Evolutionary conservation across 2,329 filamentous ascomycete species (phyloP).

Genomic region (Trichocomaceae sp.): DNA sequence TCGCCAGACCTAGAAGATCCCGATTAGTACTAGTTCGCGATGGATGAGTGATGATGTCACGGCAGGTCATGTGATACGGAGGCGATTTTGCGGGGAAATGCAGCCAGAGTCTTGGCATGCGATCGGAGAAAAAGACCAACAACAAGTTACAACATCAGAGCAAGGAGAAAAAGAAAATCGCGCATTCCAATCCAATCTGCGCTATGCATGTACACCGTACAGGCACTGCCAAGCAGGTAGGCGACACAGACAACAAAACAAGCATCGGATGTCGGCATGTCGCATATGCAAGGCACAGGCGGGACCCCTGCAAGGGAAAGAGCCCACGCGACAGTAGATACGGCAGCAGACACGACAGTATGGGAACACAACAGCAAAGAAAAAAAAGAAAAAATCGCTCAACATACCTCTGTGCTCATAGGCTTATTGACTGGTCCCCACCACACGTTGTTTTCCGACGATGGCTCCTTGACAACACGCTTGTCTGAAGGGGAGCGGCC

Average conservation of each 20-base stretch:
- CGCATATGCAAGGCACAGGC: slow-evolving; percentile 13
- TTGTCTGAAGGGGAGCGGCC: slow-evolving; percentile 95
- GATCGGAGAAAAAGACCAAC: background rate
- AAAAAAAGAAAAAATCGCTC: slow-evolving; percentile 3
- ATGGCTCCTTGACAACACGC: slow-evolving; percentile 86
- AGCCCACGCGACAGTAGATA: background rate
- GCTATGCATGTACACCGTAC: background rate
- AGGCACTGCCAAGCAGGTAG: too few species aligned
- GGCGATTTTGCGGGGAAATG: slow-evolving; percentile 16
- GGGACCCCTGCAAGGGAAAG: slow-evolving; percentile 14
- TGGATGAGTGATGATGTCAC: slow-evolving; percentile 24
- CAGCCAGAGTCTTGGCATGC: background rate
- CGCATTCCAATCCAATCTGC: slow-evolving; percentile 8
- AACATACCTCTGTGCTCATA: slow-evolving; percentile 89
- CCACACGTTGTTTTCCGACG: slow-evolving; percentile 90
- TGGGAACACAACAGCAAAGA: slow-evolving; percentile 9
- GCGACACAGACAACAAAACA: slow-evolving; percentile 14
- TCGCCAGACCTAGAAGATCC: slow-evolving; percentile 72
- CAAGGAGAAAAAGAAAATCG: slow-evolving; percentile 3
- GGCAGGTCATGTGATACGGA: slow-evolving; percentile 15
- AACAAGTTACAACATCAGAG: background rate
- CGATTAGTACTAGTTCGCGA: slow-evolving; percentile 15
- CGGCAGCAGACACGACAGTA: slow-evolving; percentile 17
- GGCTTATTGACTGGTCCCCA: slow-evolving; percentile 99
- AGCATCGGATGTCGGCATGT: slow-evolving; percentile 18